phyloP scores from a whole-genome alignment of 306 rosid species.

The Neltuma alba region DNA sequence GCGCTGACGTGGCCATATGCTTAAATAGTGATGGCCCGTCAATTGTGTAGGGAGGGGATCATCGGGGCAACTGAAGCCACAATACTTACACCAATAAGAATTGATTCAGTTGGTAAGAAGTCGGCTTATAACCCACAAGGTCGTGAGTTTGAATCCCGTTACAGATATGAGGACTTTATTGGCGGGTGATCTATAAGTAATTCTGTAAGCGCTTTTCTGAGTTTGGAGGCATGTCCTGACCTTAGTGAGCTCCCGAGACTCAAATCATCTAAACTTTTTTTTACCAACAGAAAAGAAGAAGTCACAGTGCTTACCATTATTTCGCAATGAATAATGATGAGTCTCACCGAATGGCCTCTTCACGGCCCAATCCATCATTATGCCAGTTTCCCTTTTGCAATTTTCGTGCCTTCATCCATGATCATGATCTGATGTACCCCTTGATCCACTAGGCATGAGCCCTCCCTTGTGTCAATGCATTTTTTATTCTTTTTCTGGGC shows the following conservation, averaged over 20 bases:
- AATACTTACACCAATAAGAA: too few species aligned
- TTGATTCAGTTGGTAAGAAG: too few species aligned
- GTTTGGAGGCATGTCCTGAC: too few species aligned
- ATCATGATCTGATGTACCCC: neutral
- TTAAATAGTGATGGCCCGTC: neutral
- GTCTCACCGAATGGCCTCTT: neutral
- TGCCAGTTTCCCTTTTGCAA: neutral
- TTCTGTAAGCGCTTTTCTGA: too few species aligned
- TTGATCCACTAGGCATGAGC: too few species aligned
- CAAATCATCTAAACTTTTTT: too few species aligned
- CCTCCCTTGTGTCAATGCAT: neutral
- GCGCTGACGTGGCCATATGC: conserved; percentile 15
- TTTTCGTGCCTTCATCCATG: neutral
- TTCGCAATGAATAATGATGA: conserved; percentile 1
- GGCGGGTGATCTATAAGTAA: too few species aligned
- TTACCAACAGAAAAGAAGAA: too few species aligned
- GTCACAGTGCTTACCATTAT: conserved; percentile 5
- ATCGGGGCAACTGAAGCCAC: neutral
- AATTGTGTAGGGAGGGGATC: neutral
- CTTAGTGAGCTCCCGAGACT: too few species aligned
- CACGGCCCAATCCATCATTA: neutral
- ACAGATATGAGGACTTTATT: too few species aligned
- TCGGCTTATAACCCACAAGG: too few species aligned
- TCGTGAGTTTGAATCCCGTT: too few species aligned
- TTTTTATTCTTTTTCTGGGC: neutral